Conservation (phyloP, 345 rosid genomes). For the Moricandia moricandioides region DNA sequence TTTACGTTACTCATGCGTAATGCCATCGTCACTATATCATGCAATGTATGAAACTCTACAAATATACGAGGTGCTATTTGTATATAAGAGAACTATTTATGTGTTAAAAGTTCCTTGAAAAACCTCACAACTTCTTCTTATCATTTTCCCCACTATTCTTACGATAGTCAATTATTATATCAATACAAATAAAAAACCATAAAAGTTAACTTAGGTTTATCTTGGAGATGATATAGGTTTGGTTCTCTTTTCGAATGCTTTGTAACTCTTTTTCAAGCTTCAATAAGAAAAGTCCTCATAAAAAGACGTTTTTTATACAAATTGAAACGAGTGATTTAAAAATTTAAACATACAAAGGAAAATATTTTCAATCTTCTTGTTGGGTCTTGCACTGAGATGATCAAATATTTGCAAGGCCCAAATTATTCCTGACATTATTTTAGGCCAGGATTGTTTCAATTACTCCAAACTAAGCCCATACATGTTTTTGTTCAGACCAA, state of each 20-base stretch:
- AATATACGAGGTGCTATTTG: neutral
- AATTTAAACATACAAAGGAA: neutral
- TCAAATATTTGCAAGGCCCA: neutral
- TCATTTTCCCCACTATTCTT: too few relatives aligned
- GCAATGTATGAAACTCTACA: slow-evolving; percentile 13
- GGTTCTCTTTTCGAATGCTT: neutral
- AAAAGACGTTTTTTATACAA: neutral
- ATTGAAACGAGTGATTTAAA: neutral
- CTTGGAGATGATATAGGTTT: neutral
- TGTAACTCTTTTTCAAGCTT: neutral
- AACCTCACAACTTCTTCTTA: too few relatives aligned
- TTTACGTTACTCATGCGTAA: slow-evolving; percentile 37
- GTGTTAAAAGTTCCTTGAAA: too few relatives aligned
- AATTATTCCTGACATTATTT: neutral
- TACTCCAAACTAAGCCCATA: neutral
- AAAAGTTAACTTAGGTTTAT: neutral
- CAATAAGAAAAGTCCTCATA: neutral
- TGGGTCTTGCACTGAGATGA: neutral
- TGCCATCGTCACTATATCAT: slow-evolving; percentile 34
- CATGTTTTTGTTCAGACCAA: neutral
- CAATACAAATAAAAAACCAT: too few relatives aligned
- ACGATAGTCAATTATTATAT: too few relatives aligned
- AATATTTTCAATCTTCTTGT: neutral
- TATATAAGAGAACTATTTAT: too few relatives aligned
- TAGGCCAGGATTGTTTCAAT: neutral